Evolutionary conservation across 2,329 filamentous ascomycete genomes (phyloP).

Genomic region (Atkinsonella texensis): DNA sequence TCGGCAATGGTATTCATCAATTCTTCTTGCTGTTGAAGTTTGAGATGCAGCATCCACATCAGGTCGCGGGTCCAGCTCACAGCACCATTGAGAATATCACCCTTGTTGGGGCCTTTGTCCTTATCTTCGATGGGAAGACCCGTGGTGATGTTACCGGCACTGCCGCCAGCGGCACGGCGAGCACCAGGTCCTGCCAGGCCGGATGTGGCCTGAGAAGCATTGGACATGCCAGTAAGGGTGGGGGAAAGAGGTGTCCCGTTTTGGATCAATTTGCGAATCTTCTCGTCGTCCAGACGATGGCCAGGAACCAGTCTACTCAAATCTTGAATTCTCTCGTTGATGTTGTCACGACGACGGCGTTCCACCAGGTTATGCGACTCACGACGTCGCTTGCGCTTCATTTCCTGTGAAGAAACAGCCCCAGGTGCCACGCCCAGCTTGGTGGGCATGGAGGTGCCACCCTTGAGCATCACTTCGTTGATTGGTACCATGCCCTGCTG

Average conservation of each 20-base stretch:
- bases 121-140: slow-evolving; percentile 91
- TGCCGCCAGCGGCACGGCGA: slow-evolving; percentile 60
- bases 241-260: slow-evolving; percentile 86
- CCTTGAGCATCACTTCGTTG: slow-evolving; percentile 78
- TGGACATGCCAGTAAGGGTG: slow-evolving; percentile 57
- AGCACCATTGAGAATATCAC: slow-evolving; percentile 92
- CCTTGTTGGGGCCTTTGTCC: slow-evolving; percentile 97
- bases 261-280: slow-evolving; percentile 86
- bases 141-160: slow-evolving; percentile 74
- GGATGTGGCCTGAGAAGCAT: slow-evolving; percentile 68
- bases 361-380: slow-evolving; percentile 97
- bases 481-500: slow-evolving; percentile 62
- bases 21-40: slow-evolving; percentile 82
- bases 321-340: slow-evolving; percentile 97
- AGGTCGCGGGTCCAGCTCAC: slow-evolving; percentile 96
- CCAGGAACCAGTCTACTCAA: slow-evolving; percentile 84
- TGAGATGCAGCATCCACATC: slow-evolving; percentile 91
- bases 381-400: slow-evolving; percentile 79
- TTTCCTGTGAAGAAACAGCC: slow-evolving; percentile 70
- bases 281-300: slow-evolving; percentile 92
- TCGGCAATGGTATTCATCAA: slow-evolving; percentile 63
- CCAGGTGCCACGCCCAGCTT: slow-evolving; percentile 54
- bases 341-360: slow-evolving; percentile 88
- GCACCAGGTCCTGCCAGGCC: slow-evolving; percentile 76
- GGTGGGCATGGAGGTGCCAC: slow-evolving; percentile 76